Percentiles rank a stretch among this genome's conserved stretches.
These are phyloP conservation scores for Boletus tylopilopsis DNA, from an alignment of 768 basidiomycete genomes.

Conservation along the genomic window DNA sequence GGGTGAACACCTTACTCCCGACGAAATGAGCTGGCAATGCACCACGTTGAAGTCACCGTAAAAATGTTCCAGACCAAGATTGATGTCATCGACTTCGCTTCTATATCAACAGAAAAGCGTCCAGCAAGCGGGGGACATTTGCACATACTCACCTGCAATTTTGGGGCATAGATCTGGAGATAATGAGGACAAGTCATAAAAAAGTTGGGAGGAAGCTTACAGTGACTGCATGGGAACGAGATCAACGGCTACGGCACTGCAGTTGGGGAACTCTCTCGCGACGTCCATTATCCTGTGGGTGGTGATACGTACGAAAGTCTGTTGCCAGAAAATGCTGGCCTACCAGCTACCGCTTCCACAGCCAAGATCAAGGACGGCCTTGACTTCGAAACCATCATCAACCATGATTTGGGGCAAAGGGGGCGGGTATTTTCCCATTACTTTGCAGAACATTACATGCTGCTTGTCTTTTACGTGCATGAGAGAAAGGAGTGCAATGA, in stretches of 20 bases:
- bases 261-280: conserved; percentile 68
- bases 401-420: conserved; percentile 55
- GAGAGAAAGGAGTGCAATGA: conserved; percentile 9
- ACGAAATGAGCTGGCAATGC: conserved; percentile 65
- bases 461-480: conserved; percentile 51
- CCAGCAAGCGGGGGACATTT: background rate
- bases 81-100: conserved; percentile 83
- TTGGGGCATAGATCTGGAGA: conserved; percentile 55
- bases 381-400: conserved; percentile 55
- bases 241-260: conserved; percentile 69
- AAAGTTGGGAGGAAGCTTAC: conserved; percentile 39
- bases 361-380: conserved; percentile 69
- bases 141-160: conserved; percentile 59
- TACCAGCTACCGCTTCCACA: conserved; percentile 80
- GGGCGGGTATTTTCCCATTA: conserved; percentile 67
- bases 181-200: conserved; percentile 17
- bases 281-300: conserved; percentile 66
- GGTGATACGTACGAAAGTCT: conserved; percentile 7
- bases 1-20: conserved; percentile 55
- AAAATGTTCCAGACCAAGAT: conserved; percentile 79
- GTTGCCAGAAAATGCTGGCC: conserved; percentile 9
- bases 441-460: conserved; percentile 57
- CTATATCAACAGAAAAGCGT: conserved; percentile 34
- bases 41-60: conserved; percentile 76
- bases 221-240: conserved; percentile 73